phyloP scores from a whole-genome alignment of 2,329 filamentous ascomycete genomes.

The Alternaria alternata region DNA sequence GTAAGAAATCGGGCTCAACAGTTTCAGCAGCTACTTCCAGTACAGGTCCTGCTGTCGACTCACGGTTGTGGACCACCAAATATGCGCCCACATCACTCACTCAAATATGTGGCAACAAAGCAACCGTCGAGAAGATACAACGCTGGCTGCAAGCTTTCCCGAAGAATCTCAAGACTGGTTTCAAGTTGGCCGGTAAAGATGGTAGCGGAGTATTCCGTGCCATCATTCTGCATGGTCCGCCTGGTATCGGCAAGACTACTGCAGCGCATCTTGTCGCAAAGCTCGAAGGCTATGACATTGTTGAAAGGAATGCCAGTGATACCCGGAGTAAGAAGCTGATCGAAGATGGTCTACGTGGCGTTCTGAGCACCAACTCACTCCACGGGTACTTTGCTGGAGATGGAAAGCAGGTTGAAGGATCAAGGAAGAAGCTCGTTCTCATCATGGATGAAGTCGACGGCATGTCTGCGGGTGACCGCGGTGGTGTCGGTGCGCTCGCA shows the following conservation, averaged over 20 bases:
- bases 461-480: constrained; percentile 96
- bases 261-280: constrained; percentile 94
- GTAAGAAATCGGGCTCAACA: constrained; percentile 48
- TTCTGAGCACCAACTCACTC: constrained; percentile 92
- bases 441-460: constrained; percentile 99
- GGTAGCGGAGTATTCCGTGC: constrained; percentile 84
- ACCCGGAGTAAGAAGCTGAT: constrained; percentile 95
- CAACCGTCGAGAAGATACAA: constrained; percentile 86
- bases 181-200: constrained; percentile 83
- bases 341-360: constrained; percentile 84
- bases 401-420: constrained; percentile 77
- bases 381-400: constrained; percentile 89
- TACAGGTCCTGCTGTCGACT: constrained; percentile 39
- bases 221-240: constrained; percentile 94
- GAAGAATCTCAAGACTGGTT: constrained; percentile 78
- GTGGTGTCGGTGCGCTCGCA: constrained; percentile 91
- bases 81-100: constrained; percentile 74
- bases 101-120: constrained; percentile 86
- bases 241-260: constrained; percentile 97
- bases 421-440: constrained; percentile 91
- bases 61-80: constrained; percentile 84
- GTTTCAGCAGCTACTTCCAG: constrained; percentile 32
- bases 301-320: constrained; percentile 97
- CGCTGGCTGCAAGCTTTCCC: constrained; percentile 85
- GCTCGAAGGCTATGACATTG: constrained; percentile 88